Conservation (phyloP, 2,329 filamentous ascomycete species). For the Aspergillus tubingensis region DNA sequence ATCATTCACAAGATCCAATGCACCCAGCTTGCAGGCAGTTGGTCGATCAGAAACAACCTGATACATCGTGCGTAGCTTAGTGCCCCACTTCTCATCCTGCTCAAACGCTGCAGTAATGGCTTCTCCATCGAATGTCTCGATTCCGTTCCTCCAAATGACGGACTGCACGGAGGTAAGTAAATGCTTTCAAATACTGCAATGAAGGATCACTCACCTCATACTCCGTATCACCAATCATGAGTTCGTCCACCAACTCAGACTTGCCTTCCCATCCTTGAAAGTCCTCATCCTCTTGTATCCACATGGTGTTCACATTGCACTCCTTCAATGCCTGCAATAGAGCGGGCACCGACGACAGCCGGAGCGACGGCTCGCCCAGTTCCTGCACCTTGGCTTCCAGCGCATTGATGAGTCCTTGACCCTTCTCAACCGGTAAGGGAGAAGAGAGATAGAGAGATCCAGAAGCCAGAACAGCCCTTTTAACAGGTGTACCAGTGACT, state of each 20-base stretch:
- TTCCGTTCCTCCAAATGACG: constrained; percentile 48
- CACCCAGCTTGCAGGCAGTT: constrained; percentile 44
- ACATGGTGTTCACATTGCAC: constrained; percentile 45
- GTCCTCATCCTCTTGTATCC: constrained; percentile 42
- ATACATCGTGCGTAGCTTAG: constrained; percentile 43
- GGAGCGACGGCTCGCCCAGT: constrained; percentile 30
- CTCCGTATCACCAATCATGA: constrained; percentile 49
- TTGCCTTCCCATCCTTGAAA: constrained; percentile 42
- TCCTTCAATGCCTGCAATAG: constrained; percentile 40
- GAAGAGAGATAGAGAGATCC: constrained; percentile 49
- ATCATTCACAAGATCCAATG: constrained; percentile 40
- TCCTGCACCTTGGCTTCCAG: constrained; percentile 33
- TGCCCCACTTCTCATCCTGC: constrained; percentile 30
- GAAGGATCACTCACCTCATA: constrained; percentile 38
- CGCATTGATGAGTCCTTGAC: constrained; percentile 32
- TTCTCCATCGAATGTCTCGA: constrained; percentile 38
- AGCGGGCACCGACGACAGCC: constrained; percentile 30
- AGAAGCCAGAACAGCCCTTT: constrained; percentile 43
- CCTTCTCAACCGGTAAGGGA: constrained; percentile 41
- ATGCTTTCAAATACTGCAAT: no score
- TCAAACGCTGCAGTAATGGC: constrained; percentile 41
- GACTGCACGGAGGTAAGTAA: constrained; percentile 32
- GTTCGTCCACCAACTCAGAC: constrained; percentile 35
- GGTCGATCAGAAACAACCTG: constrained; percentile 44
- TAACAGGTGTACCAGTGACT: constrained; percentile 34